Conservation (phyloP, 805 yeast species). For the Peterozyma xylosa region DNA sequence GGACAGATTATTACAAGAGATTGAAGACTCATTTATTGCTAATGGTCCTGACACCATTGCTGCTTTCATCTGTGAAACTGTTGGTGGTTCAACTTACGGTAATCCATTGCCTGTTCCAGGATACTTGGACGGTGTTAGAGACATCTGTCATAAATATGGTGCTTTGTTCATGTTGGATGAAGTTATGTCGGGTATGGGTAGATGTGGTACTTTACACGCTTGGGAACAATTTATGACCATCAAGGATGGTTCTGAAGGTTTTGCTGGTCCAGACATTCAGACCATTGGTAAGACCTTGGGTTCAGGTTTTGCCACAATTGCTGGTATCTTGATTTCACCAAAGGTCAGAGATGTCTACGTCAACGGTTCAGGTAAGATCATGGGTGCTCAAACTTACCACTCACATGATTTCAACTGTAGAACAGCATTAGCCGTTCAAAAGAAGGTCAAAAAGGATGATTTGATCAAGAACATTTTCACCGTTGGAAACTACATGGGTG, state of each 20-base stretch:
- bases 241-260: constrained; percentile 12
- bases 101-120: constrained; percentile 35
- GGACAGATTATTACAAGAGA: constrained; percentile 26
- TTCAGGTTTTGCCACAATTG: constrained; percentile 42
- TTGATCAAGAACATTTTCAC: constrained; percentile 31
- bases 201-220: constrained; percentile 40
- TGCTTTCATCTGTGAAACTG: constrained; percentile 34
- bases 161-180: constrained; percentile 42
- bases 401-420: constrained; percentile 38
- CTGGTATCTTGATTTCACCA: constrained; percentile 38
- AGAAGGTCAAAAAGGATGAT: constrained; percentile 28
- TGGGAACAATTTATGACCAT: constrained; percentile 33
- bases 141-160: constrained; percentile 42
- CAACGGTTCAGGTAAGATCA: constrained; percentile 30
- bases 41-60: constrained; percentile 35
- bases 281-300: constrained; percentile 45
- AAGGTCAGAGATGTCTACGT: constrained; percentile 29
- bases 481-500: constrained; percentile 36
- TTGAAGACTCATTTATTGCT: constrained; percentile 29
- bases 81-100: constrained; percentile 39
- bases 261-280: constrained; percentile 38
- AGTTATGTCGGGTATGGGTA: constrained; percentile 50
- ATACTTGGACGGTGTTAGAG: constrained; percentile 35
- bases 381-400: constrained; percentile 47
- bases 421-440: constrained; percentile 39